Base-by-base conservation (phyloP, 2,329 filamentous ascomycete species). In the Talaromyces amestolkiae region DNA sequence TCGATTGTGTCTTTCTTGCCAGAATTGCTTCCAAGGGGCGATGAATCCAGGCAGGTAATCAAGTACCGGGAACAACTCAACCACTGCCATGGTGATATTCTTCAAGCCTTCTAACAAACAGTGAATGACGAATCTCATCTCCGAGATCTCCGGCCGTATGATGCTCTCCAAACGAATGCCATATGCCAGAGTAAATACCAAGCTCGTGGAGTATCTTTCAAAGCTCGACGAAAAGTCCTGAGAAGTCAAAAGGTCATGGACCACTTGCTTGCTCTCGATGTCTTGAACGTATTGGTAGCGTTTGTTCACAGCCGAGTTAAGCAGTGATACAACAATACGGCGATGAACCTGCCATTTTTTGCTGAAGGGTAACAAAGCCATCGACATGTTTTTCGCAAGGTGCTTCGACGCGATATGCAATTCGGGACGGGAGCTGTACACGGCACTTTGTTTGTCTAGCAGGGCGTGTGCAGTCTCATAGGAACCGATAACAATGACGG, bases 121-220 rank as follows among this genome's bases (percentile, higher is more conserved):
- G 10, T 58, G 27, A 4, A 45, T 9, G 35, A 54, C n/a, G 22
- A 43, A 35, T 27, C 35, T 45, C 35, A 56, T 63, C 51, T 63
- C 51, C 17, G 22, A 19, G 27, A 63, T 63, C 33, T 58, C 61
- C 37, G 49, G 35, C 8, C 24, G 22, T 65, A 84, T 80, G 62
- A 69, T 67, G 27, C 64, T 68, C 3, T 68, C 63, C 58, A 84
- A 81, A 7, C 82, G 79, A 64, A 83, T 81, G 0, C 83, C 83
- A 68, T 84, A 85, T 4, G 82, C 77, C 3, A 84, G 80, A 5
- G 79, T 82, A 67, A 84, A 83, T 6, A 84, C 82, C 37, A 85
- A 76, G 67, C 79, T 82, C 1, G 79, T 78, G 0, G 82, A 82
- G 68, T 82, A 85, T 0, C 81, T 76, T 68, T 84, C 80, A 27